Evolutionary conservation across 306 rosid genomes (phyloP).

Genomic region (Inga oerstediana): DNA sequence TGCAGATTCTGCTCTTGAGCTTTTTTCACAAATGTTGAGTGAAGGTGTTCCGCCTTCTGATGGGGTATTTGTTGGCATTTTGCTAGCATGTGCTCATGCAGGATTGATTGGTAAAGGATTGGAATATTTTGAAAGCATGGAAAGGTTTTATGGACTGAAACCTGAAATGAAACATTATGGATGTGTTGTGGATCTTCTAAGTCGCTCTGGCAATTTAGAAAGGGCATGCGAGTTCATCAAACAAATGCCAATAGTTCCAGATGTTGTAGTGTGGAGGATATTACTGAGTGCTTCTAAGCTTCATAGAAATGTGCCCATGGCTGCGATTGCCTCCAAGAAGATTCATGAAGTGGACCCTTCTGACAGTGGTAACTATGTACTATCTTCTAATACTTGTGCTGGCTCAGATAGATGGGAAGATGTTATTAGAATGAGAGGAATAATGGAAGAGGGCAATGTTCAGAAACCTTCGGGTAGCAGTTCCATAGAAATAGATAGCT

Average conservation of each 20-base stretch:
- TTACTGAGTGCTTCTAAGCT: slow-evolving; percentile 77
- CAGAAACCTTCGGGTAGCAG: slow-evolving; percentile 82
- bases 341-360: slow-evolving; percentile 77
- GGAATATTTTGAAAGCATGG: slow-evolving; percentile 74
- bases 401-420: slow-evolving; percentile 86
- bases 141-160: slow-evolving; percentile 55
- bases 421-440: slow-evolving; percentile 67
- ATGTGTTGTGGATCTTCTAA: slow-evolving; percentile 77
- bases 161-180: slow-evolving; percentile 89
- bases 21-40: slow-evolving; percentile 65
- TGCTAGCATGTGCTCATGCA: slow-evolving; percentile 80
- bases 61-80: slow-evolving; percentile 73
- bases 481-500: slow-evolving; percentile 57
- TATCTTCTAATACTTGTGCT: slow-evolving; percentile 71
- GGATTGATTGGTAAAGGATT: slow-evolving; percentile 83
- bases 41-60: slow-evolving; percentile 66
- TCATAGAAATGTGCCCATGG: slow-evolving; percentile 71
- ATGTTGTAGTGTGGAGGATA: slow-evolving; percentile 77
- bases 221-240: slow-evolving; percentile 71
- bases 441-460: slow-evolving; percentile 64
- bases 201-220: slow-evolving; percentile 77
- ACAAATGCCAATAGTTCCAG: slow-evolving; percentile 69
- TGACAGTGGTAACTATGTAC: slow-evolving; percentile 74
- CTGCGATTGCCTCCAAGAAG: slow-evolving; percentile 72
- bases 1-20: slow-evolving; percentile 62